Conservation (phyloP, 176 grass and related monocot genomes). For the Avena insularis region DNA sequence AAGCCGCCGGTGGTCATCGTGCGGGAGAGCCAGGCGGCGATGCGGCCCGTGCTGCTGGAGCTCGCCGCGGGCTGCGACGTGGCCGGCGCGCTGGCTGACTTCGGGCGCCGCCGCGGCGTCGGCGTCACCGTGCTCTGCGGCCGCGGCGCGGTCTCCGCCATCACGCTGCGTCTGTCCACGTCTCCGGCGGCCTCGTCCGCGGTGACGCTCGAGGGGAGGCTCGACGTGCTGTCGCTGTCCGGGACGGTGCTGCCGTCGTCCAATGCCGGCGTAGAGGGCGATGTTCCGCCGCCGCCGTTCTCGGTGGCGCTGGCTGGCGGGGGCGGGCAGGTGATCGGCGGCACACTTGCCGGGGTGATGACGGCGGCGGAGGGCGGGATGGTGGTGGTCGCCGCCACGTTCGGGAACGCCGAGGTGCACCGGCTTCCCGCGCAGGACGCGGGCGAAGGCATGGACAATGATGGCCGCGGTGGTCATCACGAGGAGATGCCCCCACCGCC, state of each 20-base stretch:
- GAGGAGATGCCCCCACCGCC: neutral
- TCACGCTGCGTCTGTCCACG: constrained; percentile 61
- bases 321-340: constrained; percentile 86
- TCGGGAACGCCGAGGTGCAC: constrained; percentile 64
- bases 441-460: constrained; percentile 13
- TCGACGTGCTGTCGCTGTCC: constrained; percentile 74
- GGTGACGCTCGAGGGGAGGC: constrained; percentile 67
- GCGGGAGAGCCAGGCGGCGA: constrained; percentile 60
- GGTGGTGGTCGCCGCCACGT: constrained; percentile 75
- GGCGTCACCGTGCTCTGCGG: constrained; percentile 83
- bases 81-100: constrained; percentile 42
- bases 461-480: neutral
- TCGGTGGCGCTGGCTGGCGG: constrained; percentile 59
- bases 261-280: neutral
- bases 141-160: constrained; percentile 57
- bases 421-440: constrained; percentile 42
- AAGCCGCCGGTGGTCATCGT: constrained; percentile 82
- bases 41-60: constrained; percentile 77
- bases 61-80: constrained; percentile 72
- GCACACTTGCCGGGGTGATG: constrained; percentile 68
- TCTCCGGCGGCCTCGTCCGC: constrained; percentile 8
- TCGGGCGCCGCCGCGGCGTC: constrained; percentile 61
- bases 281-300: constrained; percentile 35
- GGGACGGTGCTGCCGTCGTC: constrained; percentile 51
- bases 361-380: constrained; percentile 54